phyloP scores from a whole-genome alignment of 2,329 filamentous ascomycete species.

The Furcasterigmium sp. region DNA sequence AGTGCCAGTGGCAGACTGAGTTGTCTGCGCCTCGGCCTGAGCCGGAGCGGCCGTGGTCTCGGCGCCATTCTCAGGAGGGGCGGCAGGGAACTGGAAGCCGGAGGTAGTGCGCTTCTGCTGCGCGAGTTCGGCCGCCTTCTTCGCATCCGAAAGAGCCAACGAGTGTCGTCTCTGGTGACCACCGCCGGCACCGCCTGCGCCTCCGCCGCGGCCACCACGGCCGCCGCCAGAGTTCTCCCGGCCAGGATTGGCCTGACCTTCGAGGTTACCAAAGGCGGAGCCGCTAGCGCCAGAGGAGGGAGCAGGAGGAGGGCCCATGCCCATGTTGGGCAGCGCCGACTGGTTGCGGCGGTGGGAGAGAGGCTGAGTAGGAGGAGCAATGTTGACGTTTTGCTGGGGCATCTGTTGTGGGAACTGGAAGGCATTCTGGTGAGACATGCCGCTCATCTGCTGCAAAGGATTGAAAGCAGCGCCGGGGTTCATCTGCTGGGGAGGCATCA shows the following conservation, averaged over 20 bases:
- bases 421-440: slow-evolving; percentile 70
- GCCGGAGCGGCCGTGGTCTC: slow-evolving; percentile 27
- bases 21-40: slow-evolving; percentile 29
- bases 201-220: slow-evolving; percentile 66
- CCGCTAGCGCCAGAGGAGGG: slow-evolving; percentile 88
- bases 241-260: slow-evolving; percentile 49
- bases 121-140: slow-evolving; percentile 93
- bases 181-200: slow-evolving; percentile 58
- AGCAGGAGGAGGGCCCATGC: slow-evolving; percentile 81
- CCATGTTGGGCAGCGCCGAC: slow-evolving; percentile 89
- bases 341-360: slow-evolving; percentile 94
- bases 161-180: slow-evolving; percentile 95
- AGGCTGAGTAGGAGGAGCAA: slow-evolving; percentile 73
- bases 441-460: slow-evolving; percentile 75
- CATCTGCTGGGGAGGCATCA: slow-evolving; percentile 78
- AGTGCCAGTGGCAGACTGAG: slow-evolving; percentile 28
- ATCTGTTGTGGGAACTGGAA: slow-evolving; percentile 87
- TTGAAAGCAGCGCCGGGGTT: slow-evolving; percentile 67
- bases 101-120: slow-evolving; percentile 95
- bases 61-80: slow-evolving; percentile 56
- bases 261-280: slow-evolving; percentile 72
- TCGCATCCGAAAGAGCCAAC: slow-evolving; percentile 88
- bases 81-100: slow-evolving; percentile 84
- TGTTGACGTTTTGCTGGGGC: slow-evolving; percentile 65
- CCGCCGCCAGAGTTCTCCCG: slow-evolving; percentile 61